Base-by-base conservation (phyloP, 805 yeast species). In the Monosporozyma siamensis region DNA sequence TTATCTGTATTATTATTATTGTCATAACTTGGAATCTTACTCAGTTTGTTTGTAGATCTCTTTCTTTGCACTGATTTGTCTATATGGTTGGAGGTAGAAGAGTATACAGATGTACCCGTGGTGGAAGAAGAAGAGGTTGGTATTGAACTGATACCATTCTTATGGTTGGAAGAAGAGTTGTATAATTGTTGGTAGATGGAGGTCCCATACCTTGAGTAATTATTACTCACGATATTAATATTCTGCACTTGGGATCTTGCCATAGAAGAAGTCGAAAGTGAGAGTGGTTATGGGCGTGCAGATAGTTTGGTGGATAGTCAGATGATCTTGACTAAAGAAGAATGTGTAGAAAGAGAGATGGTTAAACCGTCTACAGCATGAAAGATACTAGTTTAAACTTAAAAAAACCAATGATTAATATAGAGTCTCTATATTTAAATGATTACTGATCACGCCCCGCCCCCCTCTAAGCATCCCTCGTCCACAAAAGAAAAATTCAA, bases 181-280 rank as follows among this genome's bases (percentile, higher is more conserved):
- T 57, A 59, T 26, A 55, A 43, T 26, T 48, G 48, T 26, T 54
- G 49, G 38, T 54, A 54, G 4, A 65, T 61, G 1, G 69, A 65
- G 5, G 62, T 61, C 6, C 71, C 71, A 44, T 67, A 67, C 21
- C 62, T 57, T 15, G 61, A 58, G 46, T 67, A 67, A 49, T 65
- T 58, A 26, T 56, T 50, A 47, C 62, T 61, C 39, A 64, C 65
- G 11, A 67, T 61, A 46, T 61, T 56, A 31, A 66, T 57, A 40
- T 44, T 48, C 21, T 41, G 32, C 21, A 9, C 11, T 14, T 23
- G 38, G 11, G 38, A 34, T 34, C 38, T 34, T 6, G 23, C 35
- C 35, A 32, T 29, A 12, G 7, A 27, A 15, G 17, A n/a, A 14
- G 18, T 29, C 3, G 5, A 6, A 14, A n/a, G 6, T 6, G 17